Percentiles rank a stretch among this genome's conserved stretches.
phyloP scores from a whole-genome alignment of 1,284 basidiomycete genomes.

The Trichosporon coremiiforme region DNA sequence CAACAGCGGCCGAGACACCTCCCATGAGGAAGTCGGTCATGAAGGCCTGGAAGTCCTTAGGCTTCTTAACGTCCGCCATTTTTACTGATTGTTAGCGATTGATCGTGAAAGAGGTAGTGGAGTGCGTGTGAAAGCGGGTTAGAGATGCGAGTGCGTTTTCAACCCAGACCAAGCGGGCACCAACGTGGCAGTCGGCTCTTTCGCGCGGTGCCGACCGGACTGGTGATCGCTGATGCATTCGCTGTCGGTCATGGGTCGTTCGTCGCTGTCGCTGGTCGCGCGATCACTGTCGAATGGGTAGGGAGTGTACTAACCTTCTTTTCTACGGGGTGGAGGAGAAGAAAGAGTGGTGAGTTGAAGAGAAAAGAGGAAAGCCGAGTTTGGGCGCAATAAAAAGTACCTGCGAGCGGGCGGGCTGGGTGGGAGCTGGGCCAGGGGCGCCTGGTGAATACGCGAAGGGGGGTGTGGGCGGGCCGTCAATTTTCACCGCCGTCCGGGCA shows the following conservation, averaged over 20 bases:
- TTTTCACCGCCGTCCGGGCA: conserved; percentile 16
- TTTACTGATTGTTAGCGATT: conserved; percentile 26
- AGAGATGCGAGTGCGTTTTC: not conserved
- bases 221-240: not conserved
- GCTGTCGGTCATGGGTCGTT: not conserved
- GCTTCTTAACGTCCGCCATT: conserved; percentile 54
- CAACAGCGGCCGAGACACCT: conserved; percentile 68
- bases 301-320: conserved; percentile 26
- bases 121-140: conserved; percentile 6
- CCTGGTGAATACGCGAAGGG: conserved; percentile 7
- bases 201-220: too few species aligned
- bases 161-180: not conserved
- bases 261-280: not conserved
- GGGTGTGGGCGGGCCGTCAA: conserved; percentile 2
- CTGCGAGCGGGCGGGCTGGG: not conserved
- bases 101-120: not conserved
- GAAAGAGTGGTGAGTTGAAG: conserved; percentile 35
- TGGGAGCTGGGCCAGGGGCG: not conserved
- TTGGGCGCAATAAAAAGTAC: conserved; percentile 18
- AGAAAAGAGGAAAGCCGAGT: conserved; percentile 22
- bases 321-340: conserved; percentile 27
- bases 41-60: conserved; percentile 57
- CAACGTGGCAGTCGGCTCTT: not conserved
- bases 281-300: not conserved
- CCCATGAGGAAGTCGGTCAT: conserved; percentile 58